These are phyloP conservation scores for Cerioporus squamosus DNA, from an alignment of 1,284 basidiomycete genomes.

Conservation along the genomic window DNA sequence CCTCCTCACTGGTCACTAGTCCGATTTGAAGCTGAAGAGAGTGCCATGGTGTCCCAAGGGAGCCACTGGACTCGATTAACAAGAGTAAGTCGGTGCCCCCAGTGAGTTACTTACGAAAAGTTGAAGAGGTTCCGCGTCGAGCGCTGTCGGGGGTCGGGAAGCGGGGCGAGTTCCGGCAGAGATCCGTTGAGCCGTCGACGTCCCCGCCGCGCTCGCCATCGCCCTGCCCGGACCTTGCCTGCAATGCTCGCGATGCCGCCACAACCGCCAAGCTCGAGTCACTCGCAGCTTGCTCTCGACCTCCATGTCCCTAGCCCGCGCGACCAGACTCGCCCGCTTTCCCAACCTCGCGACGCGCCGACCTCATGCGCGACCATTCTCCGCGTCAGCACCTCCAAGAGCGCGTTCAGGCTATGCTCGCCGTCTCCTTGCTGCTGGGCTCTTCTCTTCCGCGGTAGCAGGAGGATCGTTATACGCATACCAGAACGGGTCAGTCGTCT, in stretches of 20 bases:
- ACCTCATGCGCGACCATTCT: constrained; percentile 9
- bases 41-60: too few species aligned
- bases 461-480: constrained; percentile 16
- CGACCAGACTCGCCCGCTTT: constrained; percentile 1
- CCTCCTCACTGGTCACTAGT: too few species aligned
- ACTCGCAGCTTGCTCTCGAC: not conserved
- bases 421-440: constrained; percentile 10
- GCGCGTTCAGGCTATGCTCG: not conserved
- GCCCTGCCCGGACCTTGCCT: not conserved
- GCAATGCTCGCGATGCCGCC: not conserved
- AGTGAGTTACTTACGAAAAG: too few species aligned
- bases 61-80: too few species aligned
- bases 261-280: not conserved
- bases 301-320: constrained; percentile 11
- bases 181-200: too few species aligned
- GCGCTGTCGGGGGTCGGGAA: too few species aligned
- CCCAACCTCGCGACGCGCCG: not conserved
- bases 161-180: too few species aligned
- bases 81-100: too few species aligned
- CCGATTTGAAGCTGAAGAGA: too few species aligned
- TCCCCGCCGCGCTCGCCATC: not conserved
- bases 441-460: constrained; percentile 14
- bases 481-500: constrained; percentile 3
- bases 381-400: not conserved
- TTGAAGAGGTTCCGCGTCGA: too few species aligned